Evolutionary conservation across 352 stramenopile genomes (phyloP), one percentile per base, ranked within the genome.

Genomic region (Phytopythium helicoides): DNA sequence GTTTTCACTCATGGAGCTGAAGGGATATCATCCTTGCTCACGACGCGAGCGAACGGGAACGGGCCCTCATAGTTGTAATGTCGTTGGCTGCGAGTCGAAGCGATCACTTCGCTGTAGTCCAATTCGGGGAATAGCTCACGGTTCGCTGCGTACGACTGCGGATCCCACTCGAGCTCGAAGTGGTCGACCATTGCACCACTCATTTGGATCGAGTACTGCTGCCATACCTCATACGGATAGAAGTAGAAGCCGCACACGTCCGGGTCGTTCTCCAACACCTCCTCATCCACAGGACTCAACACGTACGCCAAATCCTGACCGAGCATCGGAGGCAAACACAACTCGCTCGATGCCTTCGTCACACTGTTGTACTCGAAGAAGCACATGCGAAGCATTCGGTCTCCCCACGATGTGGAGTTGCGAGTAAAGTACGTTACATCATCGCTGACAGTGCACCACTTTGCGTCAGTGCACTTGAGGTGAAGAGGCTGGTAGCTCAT

Each of bases 191-290:
- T 87, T 38, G 87, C 87, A 57, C 74, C 73, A 47, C 73, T 65
- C 36, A 89, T 84, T 42, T 74, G 60, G 47, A 49, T 60, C 54
- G 68, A 65, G 58, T 87, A 85, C 54, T 76, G 63, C 56, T 78
- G 72, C 48, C 70, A 64, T 44, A 86, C 66, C 42, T 86, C 79
- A 57, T 87, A 89, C 52, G 76, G 79, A 60, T 87, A 84, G 33
- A 87, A 82, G 66, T 89, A 89, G 57, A 81, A 85, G 40, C 79
- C 79, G 44, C 76, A 89, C 40, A 82, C 66, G 41, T 89, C 74
- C 31, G 69, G 69, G 60, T 87, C 76, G 58, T 89, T 87, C 57
- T 67, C 52, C 26, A 68, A 60, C 15, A 76, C 49, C 47, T 87
- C 79, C 22, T 75, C 68, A 3, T 71, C 64, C 25, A 86, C 62